These are phyloP conservation scores for Populus trichocarpa DNA, from an alignment of 441 rosid genomes.

Conservation along the genomic window DNA sequence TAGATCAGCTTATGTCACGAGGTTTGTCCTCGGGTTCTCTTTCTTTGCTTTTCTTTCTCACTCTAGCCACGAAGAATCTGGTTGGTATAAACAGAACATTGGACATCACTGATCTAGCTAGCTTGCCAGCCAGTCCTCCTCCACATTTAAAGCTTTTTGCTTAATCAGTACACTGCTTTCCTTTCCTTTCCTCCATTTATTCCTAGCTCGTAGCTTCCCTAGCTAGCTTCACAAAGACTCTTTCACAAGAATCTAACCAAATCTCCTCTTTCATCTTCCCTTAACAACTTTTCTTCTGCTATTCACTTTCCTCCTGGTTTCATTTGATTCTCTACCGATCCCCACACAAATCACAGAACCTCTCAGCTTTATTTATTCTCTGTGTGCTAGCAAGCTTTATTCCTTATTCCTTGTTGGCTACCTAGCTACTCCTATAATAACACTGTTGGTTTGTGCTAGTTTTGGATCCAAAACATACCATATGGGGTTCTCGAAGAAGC, in stretches of 20 bases:
- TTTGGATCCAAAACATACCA: conserved; percentile 21
- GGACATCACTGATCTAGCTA: conserved; percentile 7
- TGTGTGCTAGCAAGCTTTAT: conserved; percentile 21
- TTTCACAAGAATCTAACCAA: background rate
- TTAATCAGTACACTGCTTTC: background rate
- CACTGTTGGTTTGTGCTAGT: background rate
- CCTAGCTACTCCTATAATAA: background rate
- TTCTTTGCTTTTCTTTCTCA: conserved; percentile 16
- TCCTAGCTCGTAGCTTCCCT: background rate
- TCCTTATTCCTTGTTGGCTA: conserved; percentile 21
- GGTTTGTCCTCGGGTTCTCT: conserved; percentile 81
- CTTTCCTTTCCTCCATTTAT: background rate
- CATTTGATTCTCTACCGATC: conserved; percentile 41
- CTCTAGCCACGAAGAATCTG: conserved; percentile 19
- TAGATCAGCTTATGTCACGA: conserved; percentile 46
- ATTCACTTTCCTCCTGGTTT: conserved; percentile 40
- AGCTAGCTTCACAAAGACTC: background rate
- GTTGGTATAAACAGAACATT: conserved; percentile 22
- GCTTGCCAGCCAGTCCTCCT: background rate
- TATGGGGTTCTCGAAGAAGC: conserved; percentile 51
- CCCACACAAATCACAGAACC: conserved; percentile 12
- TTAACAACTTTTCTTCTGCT: conserved; percentile 13
- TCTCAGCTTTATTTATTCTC: conserved; percentile 25
- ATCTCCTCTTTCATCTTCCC: conserved; percentile 1
- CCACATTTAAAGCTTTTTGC: conserved; percentile 11